Conservation (phyloP, 345 rosid genomes). For the Cardamine occulta region DNA sequence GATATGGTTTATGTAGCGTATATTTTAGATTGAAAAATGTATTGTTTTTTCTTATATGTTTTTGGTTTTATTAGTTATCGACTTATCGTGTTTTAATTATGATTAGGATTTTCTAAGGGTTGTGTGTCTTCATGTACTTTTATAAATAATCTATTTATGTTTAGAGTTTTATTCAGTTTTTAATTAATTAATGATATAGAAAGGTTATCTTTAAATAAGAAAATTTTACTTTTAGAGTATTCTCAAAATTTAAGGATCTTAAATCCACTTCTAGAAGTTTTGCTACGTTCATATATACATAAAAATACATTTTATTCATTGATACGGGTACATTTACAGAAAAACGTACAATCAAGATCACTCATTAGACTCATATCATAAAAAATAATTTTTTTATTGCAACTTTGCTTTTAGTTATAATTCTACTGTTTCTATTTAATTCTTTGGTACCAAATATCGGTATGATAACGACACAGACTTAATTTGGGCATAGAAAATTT, state of each 20-base stretch:
- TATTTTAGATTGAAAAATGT: neutral
- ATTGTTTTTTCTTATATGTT: no score
- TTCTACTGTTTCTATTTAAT: neutral
- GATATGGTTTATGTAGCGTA: no score
- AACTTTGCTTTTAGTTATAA: neutral
- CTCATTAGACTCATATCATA: neutral
- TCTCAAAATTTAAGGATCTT: neutral
- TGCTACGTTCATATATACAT: neutral
- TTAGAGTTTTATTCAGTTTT: neutral
- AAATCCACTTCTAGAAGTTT: neutral
- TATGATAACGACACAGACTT: slow-evolving; percentile 27
- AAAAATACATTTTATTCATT: neutral
- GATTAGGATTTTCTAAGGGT: neutral
- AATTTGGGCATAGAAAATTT: slow-evolving; percentile 4
- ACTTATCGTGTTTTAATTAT: neutral
- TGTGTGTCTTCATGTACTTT: neutral
- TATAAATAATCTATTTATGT: neutral
- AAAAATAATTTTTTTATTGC: neutral
- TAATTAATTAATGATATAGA: neutral
- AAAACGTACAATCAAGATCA: neutral
- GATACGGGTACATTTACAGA: neutral
- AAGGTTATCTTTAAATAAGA: neutral
- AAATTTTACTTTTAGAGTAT: neutral
- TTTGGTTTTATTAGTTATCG: neutral
- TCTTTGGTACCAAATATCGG: slow-evolving; percentile 1